Conservation (phyloP, 345 rosid genomes). For the Sapria himalayana region DNA sequence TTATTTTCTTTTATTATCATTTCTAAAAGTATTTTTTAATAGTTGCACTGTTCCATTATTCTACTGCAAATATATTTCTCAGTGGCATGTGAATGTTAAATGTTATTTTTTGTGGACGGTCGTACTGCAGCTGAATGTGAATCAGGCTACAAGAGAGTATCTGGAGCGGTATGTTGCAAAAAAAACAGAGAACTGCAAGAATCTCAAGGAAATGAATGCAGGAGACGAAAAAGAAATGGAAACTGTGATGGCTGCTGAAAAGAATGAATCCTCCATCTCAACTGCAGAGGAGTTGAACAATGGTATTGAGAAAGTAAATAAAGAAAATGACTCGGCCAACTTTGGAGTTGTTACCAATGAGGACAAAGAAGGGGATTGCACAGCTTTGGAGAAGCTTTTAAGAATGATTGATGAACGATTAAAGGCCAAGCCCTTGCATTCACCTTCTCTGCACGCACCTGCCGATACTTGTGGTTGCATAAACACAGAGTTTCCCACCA, state of each 20-base stretch:
- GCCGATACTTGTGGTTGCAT: slow-evolving; percentile 28
- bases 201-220: slow-evolving; percentile 28
- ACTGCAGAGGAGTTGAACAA: slow-evolving; percentile 21
- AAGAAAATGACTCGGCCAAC: slow-evolving; percentile 38
- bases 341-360: slow-evolving; percentile 68
- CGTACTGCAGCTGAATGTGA: slow-evolving; percentile 64
- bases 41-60: too few relatives aligned
- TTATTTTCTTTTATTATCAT: background rate
- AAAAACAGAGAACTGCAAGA: slow-evolving; percentile 51
- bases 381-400: slow-evolving; percentile 45
- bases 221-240: slow-evolving; percentile 29
- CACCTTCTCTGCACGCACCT: slow-evolving; percentile 50
- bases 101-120: slow-evolving; percentile 1
- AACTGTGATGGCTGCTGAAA: slow-evolving; percentile 17
- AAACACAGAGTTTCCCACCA: slow-evolving; percentile 29
- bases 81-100: too few relatives aligned
- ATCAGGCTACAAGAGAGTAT: slow-evolving; percentile 79
- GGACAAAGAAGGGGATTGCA: slow-evolving; percentile 62
- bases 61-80: too few relatives aligned
- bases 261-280: slow-evolving; percentile 18
- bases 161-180: slow-evolving; percentile 58
- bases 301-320: slow-evolving; percentile 26
- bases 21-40: too few relatives aligned
- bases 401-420: slow-evolving; percentile 66
- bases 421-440: slow-evolving; percentile 68